A percentile compares a stretch with the other conserved stretches of the same genome.
Conservation (phyloP, 495 filamentous ascomycete species). For the Tuber umbilicatum region DNA sequence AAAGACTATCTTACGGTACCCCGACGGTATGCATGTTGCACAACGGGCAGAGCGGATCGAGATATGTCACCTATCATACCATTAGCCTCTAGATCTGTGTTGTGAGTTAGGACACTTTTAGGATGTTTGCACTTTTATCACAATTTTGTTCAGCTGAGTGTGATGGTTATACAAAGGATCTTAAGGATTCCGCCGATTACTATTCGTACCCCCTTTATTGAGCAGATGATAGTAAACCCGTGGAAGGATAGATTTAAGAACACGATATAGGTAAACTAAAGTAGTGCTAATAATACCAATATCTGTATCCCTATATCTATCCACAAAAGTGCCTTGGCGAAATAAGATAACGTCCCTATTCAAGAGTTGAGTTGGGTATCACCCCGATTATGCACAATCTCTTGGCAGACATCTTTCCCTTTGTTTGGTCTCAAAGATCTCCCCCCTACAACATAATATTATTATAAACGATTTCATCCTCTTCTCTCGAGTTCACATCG, state of each 20-base stretch:
- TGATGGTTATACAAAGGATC: background rate
- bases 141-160: background rate
- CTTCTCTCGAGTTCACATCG: too few relatives aligned
- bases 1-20: background rate
- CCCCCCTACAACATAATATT: too few relatives aligned
- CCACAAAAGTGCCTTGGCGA: background rate
- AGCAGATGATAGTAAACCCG: background rate
- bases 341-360: background rate
- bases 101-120: background rate
- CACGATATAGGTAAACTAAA: background rate
- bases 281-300: background rate
- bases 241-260: background rate
- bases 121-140: background rate
- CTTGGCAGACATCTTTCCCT: too few relatives aligned
- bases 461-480: too few relatives aligned
- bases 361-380: too few relatives aligned
- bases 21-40: background rate
- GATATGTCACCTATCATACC: background rate
- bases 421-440: too few relatives aligned
- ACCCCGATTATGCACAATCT: too few relatives aligned
- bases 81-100: background rate
- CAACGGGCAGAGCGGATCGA: background rate
- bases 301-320: background rate
- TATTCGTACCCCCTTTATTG: background rate
- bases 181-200: background rate